phyloP scores from a whole-genome alignment of 108 stramenopile genomes.

The Skeletonema marinoi region DNA sequence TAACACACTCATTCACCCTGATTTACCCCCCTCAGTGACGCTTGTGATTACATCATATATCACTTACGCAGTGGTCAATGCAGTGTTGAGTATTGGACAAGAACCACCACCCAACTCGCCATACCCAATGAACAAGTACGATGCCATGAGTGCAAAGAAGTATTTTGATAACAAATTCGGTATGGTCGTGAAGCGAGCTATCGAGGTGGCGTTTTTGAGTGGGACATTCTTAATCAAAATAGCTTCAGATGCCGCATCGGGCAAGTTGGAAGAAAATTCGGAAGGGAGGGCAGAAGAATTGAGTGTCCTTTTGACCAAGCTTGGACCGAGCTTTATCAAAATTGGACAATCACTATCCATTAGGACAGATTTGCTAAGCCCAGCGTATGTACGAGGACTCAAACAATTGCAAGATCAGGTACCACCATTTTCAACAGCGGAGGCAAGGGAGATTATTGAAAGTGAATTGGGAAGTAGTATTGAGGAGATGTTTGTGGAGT shows the following conservation, averaged over 20 bases:
- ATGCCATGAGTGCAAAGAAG: conserved; percentile 59
- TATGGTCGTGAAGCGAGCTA: conserved; percentile 43
- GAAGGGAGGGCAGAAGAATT: conserved; percentile 71
- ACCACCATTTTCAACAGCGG: conserved; percentile 77
- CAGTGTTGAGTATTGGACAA: conserved; percentile 27
- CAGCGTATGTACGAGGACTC: conserved; percentile 83
- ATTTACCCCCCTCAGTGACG: conserved; percentile 26
- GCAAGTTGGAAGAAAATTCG: conserved; percentile 58
- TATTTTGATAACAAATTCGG: conserved; percentile 64
- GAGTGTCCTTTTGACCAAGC: conserved; percentile 59
- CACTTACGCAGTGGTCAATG: conserved; percentile 29
- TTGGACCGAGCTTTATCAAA: conserved; percentile 90
- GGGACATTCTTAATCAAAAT: conserved; percentile 40
- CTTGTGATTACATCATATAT: conserved; percentile 31
- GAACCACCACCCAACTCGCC: conserved; percentile 52
- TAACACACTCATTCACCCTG: background rate
- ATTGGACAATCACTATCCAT: conserved; percentile 95
- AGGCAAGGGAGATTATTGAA: conserved; percentile 81
- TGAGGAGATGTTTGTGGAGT: conserved; percentile 63
- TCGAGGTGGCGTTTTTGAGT: conserved; percentile 58
- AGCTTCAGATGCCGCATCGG: conserved; percentile 35
- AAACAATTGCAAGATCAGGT: conserved; percentile 90
- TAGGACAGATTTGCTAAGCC: conserved; percentile 89
- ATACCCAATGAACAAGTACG: conserved; percentile 72
- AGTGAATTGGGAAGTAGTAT: conserved; percentile 82